A percentile compares a stretch with the other conserved stretches of the same genome.
These are phyloP conservation scores for Syzygium aqueum DNA, from an alignment of 345 rosid species.

Conservation along the genomic window DNA sequence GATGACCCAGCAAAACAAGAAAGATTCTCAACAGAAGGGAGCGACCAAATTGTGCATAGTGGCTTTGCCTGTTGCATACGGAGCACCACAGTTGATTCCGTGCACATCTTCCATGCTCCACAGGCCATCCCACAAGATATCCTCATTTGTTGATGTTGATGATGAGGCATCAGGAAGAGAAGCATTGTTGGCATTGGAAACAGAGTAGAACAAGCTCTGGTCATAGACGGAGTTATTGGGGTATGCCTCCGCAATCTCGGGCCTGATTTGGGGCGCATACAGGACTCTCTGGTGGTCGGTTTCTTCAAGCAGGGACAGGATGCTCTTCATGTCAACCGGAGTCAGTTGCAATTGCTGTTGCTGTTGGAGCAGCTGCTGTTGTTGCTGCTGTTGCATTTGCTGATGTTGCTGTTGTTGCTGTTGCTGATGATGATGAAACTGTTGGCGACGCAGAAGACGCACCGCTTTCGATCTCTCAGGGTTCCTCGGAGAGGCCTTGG, in stretches of 20 bases:
- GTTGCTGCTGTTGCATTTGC: slow-evolving; percentile 23
- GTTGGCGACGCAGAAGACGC: slow-evolving; percentile 54
- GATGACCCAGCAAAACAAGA: not conserved
- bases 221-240: not conserved
- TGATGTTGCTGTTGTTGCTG: slow-evolving; percentile 17
- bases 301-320: slow-evolving; percentile 50
- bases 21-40: slow-evolving; percentile 33
- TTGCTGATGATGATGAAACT: slow-evolving; percentile 57
- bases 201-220: not conserved
- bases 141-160: slow-evolving; percentile 20
- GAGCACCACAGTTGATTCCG: slow-evolving; percentile 29
- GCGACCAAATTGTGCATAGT: slow-evolving; percentile 16
- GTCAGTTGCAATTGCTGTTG: slow-evolving; percentile 41
- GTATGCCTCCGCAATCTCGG: slow-evolving; percentile 8
- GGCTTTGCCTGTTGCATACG: slow-evolving; percentile 9
- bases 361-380: slow-evolving; percentile 35
- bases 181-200: slow-evolving; percentile 1
- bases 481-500: slow-evolving; percentile 36
- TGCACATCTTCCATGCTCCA: slow-evolving; percentile 72
- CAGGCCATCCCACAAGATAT: slow-evolving; percentile 53
- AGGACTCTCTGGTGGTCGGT: slow-evolving; percentile 16
- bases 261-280: slow-evolving; percentile 36
- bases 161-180: slow-evolving; percentile 13
- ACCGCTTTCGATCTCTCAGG: slow-evolving; percentile 41
- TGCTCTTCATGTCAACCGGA: slow-evolving; percentile 22